A percentile compares a stretch with the other conserved stretches of the same genome.
These are phyloP conservation scores for Dothistroma septosporum DNA, from an alignment of 2,329 filamentous ascomycete species.

Conservation along the genomic window DNA sequence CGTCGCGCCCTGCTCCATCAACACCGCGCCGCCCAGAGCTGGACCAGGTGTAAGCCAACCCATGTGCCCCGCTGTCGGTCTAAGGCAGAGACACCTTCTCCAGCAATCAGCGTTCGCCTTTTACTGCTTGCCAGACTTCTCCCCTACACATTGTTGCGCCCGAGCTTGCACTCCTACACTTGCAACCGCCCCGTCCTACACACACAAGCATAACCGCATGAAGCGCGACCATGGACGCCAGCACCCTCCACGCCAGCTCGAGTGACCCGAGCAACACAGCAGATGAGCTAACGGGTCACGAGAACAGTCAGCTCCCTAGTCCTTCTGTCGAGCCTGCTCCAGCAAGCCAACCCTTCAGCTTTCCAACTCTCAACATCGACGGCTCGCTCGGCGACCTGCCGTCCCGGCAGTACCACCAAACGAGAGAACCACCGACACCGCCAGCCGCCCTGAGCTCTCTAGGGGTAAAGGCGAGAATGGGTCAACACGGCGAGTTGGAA, in stretches of 20 bases:
- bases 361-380: constrained; percentile 31
- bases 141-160: neutral
- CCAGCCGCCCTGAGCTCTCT: constrained; percentile 31
- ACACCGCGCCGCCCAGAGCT: neutral
- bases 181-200: neutral
- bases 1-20: neutral
- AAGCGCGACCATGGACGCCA: neutral
- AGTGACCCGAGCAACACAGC: neutral
- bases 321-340: constrained; percentile 1
- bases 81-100: neutral
- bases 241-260: neutral
- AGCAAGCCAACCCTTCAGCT: constrained; percentile 17
- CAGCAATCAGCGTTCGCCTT: neutral
- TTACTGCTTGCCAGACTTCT: neutral
- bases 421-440: constrained; percentile 22
- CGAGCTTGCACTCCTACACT: neutral
- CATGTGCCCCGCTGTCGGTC: neutral
- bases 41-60: neutral
- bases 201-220: neutral
- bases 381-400: constrained; percentile 27
- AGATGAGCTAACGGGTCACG: neutral
- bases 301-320: neutral
- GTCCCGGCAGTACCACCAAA: constrained; percentile 9
- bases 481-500: constrained; percentile 16
- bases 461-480: constrained; percentile 24